Conservation (phyloP, 257 asterid genomes). For the Salvia splendens region DNA sequence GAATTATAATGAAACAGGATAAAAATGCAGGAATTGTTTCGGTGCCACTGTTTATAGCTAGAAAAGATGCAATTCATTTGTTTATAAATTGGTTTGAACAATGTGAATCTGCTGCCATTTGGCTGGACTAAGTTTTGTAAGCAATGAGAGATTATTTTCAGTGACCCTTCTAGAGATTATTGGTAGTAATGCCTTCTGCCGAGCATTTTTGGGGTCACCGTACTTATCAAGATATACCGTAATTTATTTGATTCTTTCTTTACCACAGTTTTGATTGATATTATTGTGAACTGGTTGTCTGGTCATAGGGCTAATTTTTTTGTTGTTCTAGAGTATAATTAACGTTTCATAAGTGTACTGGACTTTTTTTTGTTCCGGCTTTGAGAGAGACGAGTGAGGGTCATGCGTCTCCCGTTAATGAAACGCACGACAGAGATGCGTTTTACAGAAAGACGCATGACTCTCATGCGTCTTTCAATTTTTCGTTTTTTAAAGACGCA, state of each 20-base stretch:
- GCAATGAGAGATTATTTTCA: not conserved
- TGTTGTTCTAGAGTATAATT: no score
- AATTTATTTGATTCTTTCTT: constrained; percentile 1
- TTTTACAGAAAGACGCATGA: no score
- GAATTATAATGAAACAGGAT: not conserved
- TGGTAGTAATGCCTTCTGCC: constrained; percentile 1
- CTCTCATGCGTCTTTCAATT: no score
- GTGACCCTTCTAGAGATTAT: constrained; percentile 3
- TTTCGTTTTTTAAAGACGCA: no score
- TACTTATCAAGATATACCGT: not conserved
- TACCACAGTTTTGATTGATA: constrained; percentile 10
- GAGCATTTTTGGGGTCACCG: not conserved
- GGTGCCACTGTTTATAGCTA: constrained; percentile 20
- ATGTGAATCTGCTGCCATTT: constrained; percentile 15
- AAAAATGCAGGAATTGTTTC: constrained; percentile 1
- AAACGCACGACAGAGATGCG: no score
- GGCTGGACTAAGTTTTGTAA: not conserved
- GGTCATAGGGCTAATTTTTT: no score
- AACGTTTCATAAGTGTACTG: no score
- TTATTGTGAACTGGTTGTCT: constrained; percentile 19
- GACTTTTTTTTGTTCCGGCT: no score
- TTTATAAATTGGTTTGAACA: not conserved
- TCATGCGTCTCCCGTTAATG: no score
- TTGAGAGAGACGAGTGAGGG: no score
- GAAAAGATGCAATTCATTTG: constrained; percentile 15